Conservation (phyloP, 495 filamentous ascomycete species). For the Cenococcum geophilum region DNA sequence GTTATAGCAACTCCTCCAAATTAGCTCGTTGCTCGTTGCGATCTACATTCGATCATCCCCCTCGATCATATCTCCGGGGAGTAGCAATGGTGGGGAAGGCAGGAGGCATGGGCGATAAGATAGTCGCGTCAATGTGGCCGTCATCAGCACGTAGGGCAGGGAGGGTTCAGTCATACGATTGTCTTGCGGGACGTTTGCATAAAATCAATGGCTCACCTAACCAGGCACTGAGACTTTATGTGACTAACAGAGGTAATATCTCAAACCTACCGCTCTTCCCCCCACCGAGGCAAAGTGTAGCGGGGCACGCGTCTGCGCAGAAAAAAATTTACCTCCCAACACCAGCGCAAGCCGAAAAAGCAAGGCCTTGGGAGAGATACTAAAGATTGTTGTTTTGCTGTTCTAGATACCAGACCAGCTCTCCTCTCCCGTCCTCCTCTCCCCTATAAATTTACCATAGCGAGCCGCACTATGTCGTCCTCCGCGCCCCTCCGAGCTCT, state of each 20-base stretch:
- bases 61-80: not conserved
- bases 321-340: conserved; percentile 27
- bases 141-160: conserved; percentile 15
- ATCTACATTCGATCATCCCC: not conserved
- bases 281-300: conserved; percentile 8
- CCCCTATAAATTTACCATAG: not conserved
- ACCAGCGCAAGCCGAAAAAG: conserved; percentile 20
- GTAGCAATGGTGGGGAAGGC: conserved; percentile 18
- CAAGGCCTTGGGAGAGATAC: conserved; percentile 15
- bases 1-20: not conserved
- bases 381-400: conserved; percentile 9
- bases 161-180: conserved; percentile 12
- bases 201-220: conserved; percentile 10
- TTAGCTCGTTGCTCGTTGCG: not conserved
- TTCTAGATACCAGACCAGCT: conserved; percentile 1
- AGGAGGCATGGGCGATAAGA: conserved; percentile 23
- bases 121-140: conserved; percentile 13
- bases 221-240: not conserved
- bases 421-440: conserved; percentile 8
- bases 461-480: conserved; percentile 52
- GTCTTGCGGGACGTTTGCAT: conserved; percentile 8
- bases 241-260: conserved; percentile 25
- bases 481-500: conserved; percentile 53
- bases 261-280: not conserved
- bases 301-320: conserved; percentile 24